phyloP scores from a whole-genome alignment of 345 rosid genomes.

The Boechera stricta region DNA sequence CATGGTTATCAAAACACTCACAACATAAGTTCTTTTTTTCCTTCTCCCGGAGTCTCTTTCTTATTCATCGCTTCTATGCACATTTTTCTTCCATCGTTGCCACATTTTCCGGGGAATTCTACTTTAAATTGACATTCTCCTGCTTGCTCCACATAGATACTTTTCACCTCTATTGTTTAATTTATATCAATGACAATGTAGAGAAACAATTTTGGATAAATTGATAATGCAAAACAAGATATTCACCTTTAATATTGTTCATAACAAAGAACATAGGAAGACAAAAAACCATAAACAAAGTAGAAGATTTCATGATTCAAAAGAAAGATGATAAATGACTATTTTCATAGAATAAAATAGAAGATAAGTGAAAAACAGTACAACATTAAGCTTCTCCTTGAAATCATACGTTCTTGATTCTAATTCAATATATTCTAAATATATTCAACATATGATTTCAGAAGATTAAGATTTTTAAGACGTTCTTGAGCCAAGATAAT shows the following conservation, averaged over 20 bases:
- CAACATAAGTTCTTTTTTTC: neutral
- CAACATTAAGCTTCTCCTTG: too few relatives aligned
- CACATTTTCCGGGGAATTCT: constrained; percentile 35
- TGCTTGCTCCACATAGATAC: neutral
- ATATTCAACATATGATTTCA: too few relatives aligned
- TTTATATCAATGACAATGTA: neutral
- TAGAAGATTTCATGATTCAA: constrained; percentile 18
- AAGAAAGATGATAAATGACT: neutral
- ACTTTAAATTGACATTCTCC: constrained; percentile 14
- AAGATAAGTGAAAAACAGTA: too few relatives aligned
- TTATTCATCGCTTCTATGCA: constrained; percentile 6
- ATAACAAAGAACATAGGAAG: constrained; percentile 15
- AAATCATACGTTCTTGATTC: too few relatives aligned
- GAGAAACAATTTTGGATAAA: neutral
- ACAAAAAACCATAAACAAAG: neutral
- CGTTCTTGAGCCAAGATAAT: too few relatives aligned
- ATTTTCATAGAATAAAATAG: neutral
- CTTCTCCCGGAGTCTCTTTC: neutral
- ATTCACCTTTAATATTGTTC: constrained; percentile 17
- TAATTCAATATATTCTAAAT: too few relatives aligned
- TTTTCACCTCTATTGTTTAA: constrained; percentile 13
- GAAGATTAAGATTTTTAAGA: too few relatives aligned
- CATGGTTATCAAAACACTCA: constrained; percentile 30
- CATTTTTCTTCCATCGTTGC: constrained; percentile 17
- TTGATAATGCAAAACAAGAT: neutral